Evolutionary conservation across 371 early-diverging fungal species (phyloP), one percentile per base, ranked within the genome.

Genomic region (Sporodiniella umbellata): DNA sequence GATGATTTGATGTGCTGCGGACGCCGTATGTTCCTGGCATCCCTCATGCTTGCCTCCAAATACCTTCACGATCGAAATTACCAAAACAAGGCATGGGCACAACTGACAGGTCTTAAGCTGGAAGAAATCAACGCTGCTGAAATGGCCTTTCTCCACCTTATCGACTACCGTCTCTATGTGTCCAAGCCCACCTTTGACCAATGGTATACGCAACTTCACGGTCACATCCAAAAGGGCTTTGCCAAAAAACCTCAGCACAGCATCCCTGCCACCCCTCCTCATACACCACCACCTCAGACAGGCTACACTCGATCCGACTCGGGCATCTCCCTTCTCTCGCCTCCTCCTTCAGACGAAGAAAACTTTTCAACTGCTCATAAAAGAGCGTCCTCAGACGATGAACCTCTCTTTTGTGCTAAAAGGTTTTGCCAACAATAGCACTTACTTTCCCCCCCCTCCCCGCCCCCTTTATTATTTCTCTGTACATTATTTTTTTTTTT

Each of bases 41-140:
- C 88, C 0, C 58, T 88, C 6, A 83, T 88, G 69, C 75, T 85
- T 22, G 84, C 88, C 6, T 81, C 84, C 33, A 88, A 88, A 56
- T 88, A 86, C 49, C 72, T 86, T 31, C 78, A 79, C 43, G 89
- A 88, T 59, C 79, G 81, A 57, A 81, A 87, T 53, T 88, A 86
- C 52, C 78, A 84, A 38, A 88, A 86, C 82, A 76, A 72, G 39
- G 85, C 87, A 12, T 88, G 88, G 89, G 69, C 81, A 51, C 78
- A 81, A 65, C 80, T 89, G 22, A 83, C 90, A 23, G 79, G 83
- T 28, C 74, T 88, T 12, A 73, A 84, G 18, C 66, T 86, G n/a
- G 45, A 70, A n/a, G 85, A 91, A 72, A 82, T 92, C 63, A 83
- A 84, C 66, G 80, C 81, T 37, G 81, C 88, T 57, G 89, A 88